Evolutionary conservation across 1,139 yeast genomes (phyloP), one percentile per base, ranked within the genome.

Genomic region (Saccharomyces hybrid): DNA sequence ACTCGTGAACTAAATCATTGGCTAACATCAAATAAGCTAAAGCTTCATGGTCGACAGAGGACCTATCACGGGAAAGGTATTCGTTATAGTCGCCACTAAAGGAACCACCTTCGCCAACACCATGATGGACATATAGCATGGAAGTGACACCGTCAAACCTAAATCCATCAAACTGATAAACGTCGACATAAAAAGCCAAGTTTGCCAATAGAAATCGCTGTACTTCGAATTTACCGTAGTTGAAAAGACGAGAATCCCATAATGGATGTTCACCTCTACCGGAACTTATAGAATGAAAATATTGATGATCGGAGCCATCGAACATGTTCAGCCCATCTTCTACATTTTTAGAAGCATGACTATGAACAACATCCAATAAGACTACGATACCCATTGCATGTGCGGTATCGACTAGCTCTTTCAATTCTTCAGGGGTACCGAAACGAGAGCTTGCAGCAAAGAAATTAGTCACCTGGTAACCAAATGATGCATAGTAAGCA

Each of bases 401-500:
- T 9, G 98, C 98, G 9, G 88, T 83, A 71, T 93, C 99, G 52
- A 93, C 81, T 61, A 93, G 80, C 70, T 88, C 93, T 69, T 88
- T 91, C 66, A 93, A 77, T 52, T 93, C 97, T 64, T 93, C 98
- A 0, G 99, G 98, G 0, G 96, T 82, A 28, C 99, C 99, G 65
- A 77, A 93, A 60, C 98, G 79, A 7, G 97, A 90, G 48, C 95
- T 84, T 29, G 81, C 78, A 1, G 98, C 98, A 70, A 88, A 93
- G 68, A 91, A 93, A 57, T 86, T 88, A 46, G 98, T 91, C 32
- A 93, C 84, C 71, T 93, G 99, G 71, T 93, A 93, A 5, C 99
- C 99, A 70, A 93, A 93, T 0, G 96, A 88, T 1, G 98, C 99
- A 69, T 93, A 93, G 71, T 93, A 93, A 0, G 99, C 98, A 70